phyloP scores from a whole-genome alignment of 257 asterid genomes.

The Solanum ossicruentum region DNA sequence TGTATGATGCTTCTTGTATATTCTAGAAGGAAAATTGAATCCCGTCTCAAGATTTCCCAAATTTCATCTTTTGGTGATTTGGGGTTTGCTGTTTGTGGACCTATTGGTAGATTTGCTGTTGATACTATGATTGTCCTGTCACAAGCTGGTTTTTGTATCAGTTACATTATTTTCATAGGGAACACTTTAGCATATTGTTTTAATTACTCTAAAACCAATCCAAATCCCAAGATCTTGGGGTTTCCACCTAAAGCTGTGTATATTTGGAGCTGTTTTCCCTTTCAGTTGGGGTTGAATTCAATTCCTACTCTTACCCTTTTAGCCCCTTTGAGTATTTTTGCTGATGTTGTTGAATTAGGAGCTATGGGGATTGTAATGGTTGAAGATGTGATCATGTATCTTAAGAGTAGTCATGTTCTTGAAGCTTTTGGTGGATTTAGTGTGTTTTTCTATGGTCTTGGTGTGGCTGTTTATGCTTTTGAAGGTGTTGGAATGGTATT shows the following conservation, averaged over 20 bases:
- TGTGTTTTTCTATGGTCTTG: not conserved
- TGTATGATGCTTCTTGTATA: not conserved
- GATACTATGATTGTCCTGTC: conserved; percentile 1
- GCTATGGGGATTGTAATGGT: conserved; percentile 1
- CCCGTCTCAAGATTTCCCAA: not conserved
- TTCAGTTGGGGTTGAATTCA: not conserved
- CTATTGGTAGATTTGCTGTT: not conserved
- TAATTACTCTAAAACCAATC: not conserved
- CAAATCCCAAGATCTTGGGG: not conserved
- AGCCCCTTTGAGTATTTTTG: not conserved
- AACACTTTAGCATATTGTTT: conserved; percentile 1
- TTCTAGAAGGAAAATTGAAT: not conserved
- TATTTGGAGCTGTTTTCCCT: not conserved
- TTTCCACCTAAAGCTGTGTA: not conserved
- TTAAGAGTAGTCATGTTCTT: not conserved
- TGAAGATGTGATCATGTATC: not conserved
- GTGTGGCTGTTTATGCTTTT: not conserved
- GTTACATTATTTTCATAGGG: not conserved
- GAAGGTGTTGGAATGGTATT: not conserved
- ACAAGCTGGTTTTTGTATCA: conserved; percentile 7
- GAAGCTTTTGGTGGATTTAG: not conserved
- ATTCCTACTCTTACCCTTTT: not conserved
- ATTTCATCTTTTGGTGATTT: conserved; percentile 1
- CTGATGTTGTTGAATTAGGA: not conserved
- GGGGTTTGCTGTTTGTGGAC: conserved; percentile 1